Evolutionary conservation across 352 stramenopile species (phyloP).

Genomic region (Pythium coloratum): DNA sequence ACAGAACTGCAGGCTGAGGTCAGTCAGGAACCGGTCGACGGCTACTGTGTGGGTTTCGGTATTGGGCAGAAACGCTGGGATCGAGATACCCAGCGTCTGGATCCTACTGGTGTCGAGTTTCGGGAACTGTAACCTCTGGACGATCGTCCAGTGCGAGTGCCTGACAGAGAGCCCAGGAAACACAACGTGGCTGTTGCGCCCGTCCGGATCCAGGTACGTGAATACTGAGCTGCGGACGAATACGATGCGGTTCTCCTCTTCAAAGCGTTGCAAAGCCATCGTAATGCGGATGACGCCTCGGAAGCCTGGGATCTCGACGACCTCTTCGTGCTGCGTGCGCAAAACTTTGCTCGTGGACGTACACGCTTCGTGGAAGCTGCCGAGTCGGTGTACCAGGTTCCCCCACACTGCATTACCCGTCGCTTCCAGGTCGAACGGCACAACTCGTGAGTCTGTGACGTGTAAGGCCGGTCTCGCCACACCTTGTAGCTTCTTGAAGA

Average conservation of each 20-base stretch:
- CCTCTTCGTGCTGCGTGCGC: background rate
- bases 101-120: too few species aligned
- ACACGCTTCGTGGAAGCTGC: background rate
- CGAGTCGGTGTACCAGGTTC: background rate
- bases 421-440: constrained; percentile 9
- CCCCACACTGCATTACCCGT: constrained; percentile 10
- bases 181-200: background rate
- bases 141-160: background rate
- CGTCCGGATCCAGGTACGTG: background rate
- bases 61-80: too few species aligned
- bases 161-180: background rate
- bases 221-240: background rate
- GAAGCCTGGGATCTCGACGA: background rate
- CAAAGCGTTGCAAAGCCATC: background rate
- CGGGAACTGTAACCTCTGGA: background rate
- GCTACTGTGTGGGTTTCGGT: too few species aligned
- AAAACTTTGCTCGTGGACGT: background rate
- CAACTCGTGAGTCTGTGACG: background rate
- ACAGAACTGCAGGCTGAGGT: constrained; percentile 2
- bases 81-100: too few species aligned
- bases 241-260: background rate
- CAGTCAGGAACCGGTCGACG: background rate
- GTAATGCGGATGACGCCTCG: background rate
- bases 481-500: background rate
- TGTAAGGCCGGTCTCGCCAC: background rate